Base-by-base conservation (phyloP, 139 green algal genomes). In the Chlorella sp. region DNA sequence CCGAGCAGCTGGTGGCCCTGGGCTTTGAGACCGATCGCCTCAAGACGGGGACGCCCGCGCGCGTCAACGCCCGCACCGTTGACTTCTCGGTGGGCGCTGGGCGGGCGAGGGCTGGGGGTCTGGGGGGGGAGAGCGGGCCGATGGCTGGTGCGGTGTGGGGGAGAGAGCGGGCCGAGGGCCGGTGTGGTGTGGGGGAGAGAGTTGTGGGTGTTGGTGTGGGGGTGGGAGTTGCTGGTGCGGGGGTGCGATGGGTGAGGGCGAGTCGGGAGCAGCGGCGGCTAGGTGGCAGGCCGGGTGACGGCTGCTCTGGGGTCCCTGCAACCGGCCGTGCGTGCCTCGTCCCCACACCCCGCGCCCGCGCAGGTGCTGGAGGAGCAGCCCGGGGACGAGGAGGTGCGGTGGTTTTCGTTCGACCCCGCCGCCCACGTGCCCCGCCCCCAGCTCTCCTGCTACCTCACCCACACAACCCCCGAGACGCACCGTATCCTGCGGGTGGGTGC, bases 1-100 rank as follows among this genome's bases (percentile, higher is more conserved):
- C 96, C 4, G 95, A 98, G 80, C 77, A 83, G 33, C 89, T 99
- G 48, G 48, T 87, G 74, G 42, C 29, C 8, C 80, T 98, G 33
- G 96, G 96, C 27, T 98, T 98, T 79, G 91, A 97, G 81, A 96
- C 91, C 2, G 95, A 92, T 70, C 79, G 95, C 17, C 84, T 99
- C 19, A 99, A 99, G 85, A 99, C 96, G 0, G 95, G 95, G 35
- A 99, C 96, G 1, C 96, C 95, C 0, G 89, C 95, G 5, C 91
- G 95, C 12, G 94, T 99, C 60, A 95, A 99, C 84, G 42, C 62
- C 0, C 83, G 95, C 38, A 97, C 90, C 21, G 81, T 99, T 14
- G 79, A 99, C 84, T 95, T 92, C 73, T 81, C 71, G 0, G n/a
- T n/a, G n/a, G n/a, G n/a, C n/a, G n/a, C n/a, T n/a, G n/a, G n/a